Evolutionary conservation across 495 filamentous ascomycete species (phyloP).

Genomic region (Daldinia grandis): DNA sequence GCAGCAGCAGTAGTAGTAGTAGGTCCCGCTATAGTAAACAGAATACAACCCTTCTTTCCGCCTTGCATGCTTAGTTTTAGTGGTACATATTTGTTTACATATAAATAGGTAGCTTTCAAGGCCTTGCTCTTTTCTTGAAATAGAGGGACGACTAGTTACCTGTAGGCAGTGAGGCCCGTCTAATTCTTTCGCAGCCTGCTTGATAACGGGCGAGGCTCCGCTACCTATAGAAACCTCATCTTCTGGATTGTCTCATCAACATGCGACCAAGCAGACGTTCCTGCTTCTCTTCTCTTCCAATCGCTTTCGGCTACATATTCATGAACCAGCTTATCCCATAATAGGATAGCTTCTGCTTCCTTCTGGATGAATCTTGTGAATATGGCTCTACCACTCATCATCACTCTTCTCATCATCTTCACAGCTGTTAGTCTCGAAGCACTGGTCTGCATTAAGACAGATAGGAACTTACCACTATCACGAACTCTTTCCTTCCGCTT

Average conservation of each 20-base stretch:
- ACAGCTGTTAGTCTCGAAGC: constrained; percentile 44
- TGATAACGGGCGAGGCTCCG: background rate
- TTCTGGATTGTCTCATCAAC: background rate
- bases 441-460: background rate
- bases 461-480: constrained; percentile 78
- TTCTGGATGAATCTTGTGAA: constrained; percentile 13
- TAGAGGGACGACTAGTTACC: constrained; percentile 1
- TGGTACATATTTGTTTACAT: constrained; percentile 27
- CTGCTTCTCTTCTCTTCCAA: background rate
- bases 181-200: background rate
- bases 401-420: constrained; percentile 82
- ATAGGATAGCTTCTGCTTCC: background rate
- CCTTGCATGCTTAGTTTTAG: constrained; percentile 17
- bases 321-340: background rate
- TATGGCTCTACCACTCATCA: constrained; percentile 72
- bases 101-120: constrained; percentile 1
- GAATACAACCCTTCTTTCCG: constrained; percentile 3
- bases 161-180: background rate
- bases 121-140: background rate
- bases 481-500: constrained; percentile 90
- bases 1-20: constrained; percentile 7
- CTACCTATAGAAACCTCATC: background rate
- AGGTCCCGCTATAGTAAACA: constrained; percentile 4
- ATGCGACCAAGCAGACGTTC: background rate
- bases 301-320: background rate